A percentile compares a stretch with the other conserved stretches of the same genome.
Evolutionary conservation across 352 stramenopile species (phyloP).

Genomic region (Phytophthora kernoviae): DNA sequence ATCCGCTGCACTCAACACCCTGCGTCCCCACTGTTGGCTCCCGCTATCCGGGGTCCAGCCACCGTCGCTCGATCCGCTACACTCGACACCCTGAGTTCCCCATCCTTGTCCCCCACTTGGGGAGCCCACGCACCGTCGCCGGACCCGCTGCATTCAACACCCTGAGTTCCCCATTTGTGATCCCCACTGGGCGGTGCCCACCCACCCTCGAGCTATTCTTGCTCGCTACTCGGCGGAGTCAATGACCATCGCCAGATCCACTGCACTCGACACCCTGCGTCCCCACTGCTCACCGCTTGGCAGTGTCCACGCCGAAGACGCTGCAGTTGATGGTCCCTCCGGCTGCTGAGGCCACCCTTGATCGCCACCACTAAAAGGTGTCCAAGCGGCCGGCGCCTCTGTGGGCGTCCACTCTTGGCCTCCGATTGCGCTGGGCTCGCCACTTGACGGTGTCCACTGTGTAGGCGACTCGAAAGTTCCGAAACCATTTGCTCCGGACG

Average conservation of each 20-base stretch:
- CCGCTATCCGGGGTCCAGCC: not conserved
- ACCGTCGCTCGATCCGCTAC: slow-evolving; percentile 13
- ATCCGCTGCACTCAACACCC: slow-evolving; percentile 29
- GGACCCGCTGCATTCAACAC: not conserved
- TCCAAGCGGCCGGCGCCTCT: not conserved
- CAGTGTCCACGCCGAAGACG: not conserved
- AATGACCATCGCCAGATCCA: not conserved
- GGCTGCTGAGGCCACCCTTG: not conserved
- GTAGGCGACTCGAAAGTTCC: not conserved
- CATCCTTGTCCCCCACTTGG: not conserved
- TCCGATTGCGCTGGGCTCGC: not conserved
- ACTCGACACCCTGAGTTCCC: slow-evolving; percentile 6
- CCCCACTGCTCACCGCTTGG: not conserved
- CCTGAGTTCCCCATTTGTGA: not conserved
- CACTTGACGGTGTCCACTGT: not conserved
- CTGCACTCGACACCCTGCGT: not conserved
- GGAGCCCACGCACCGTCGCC: not conserved
- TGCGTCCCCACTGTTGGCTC: not conserved
- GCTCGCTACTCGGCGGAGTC: not conserved
- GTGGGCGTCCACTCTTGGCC: not conserved
- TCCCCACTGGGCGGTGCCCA: not conserved
- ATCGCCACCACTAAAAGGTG: not conserved
- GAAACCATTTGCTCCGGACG: not conserved
- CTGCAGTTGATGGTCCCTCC: not conserved
- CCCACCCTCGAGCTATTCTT: not conserved